Percentiles rank a stretch among this genome's conserved stretches.
Evolutionary conservation across 2,329 filamentous ascomycete genomes (phyloP).

Genomic region (Xylogone sp.): DNA sequence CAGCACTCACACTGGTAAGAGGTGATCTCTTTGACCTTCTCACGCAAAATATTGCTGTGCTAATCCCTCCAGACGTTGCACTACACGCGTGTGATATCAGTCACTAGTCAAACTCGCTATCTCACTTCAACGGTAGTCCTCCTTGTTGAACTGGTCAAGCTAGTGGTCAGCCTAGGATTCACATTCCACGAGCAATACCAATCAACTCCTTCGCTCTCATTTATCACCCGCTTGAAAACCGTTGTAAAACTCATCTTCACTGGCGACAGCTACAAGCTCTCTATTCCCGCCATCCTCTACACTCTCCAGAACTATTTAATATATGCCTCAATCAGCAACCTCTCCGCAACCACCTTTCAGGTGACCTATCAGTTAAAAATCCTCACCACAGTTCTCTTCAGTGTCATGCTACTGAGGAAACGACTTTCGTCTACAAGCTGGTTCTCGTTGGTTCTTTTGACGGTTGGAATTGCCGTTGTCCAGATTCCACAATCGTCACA

Average conservation of each 20-base stretch:
- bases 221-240: slow-evolving; percentile 64
- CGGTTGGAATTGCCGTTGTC: slow-evolving; percentile 75
- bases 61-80: slow-evolving; percentile 65
- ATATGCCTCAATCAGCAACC: slow-evolving; percentile 80
- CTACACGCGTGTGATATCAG: slow-evolving; percentile 85
- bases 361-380: slow-evolving; percentile 90
- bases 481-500: slow-evolving; percentile 63
- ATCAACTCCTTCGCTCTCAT: slow-evolving; percentile 70
- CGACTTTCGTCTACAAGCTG: slow-evolving; percentile 68
- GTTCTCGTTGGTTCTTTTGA: slow-evolving; percentile 71
- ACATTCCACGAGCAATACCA: slow-evolving; percentile 80
- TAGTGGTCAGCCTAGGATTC: slow-evolving; percentile 76
- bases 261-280: slow-evolving; percentile 86
- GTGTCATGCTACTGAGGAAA: slow-evolving; percentile 67
- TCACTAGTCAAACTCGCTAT: slow-evolving; percentile 75
- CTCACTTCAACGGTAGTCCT: slow-evolving; percentile 88
- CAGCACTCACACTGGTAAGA: slow-evolving; percentile 64
- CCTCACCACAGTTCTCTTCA: slow-evolving; percentile 79
- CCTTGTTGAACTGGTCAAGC: slow-evolving; percentile 82
- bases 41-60: not conserved
- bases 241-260: slow-evolving; percentile 56
- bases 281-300: slow-evolving; percentile 78
- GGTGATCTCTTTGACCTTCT: no score
- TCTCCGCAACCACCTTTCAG: slow-evolving; percentile 86
- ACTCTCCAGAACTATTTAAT: slow-evolving; percentile 84